Evolutionary conservation across 257 asterid genomes (phyloP), one percentile per base, ranked within the genome.

Genomic region (Salvia miltiorrhiza): DNA sequence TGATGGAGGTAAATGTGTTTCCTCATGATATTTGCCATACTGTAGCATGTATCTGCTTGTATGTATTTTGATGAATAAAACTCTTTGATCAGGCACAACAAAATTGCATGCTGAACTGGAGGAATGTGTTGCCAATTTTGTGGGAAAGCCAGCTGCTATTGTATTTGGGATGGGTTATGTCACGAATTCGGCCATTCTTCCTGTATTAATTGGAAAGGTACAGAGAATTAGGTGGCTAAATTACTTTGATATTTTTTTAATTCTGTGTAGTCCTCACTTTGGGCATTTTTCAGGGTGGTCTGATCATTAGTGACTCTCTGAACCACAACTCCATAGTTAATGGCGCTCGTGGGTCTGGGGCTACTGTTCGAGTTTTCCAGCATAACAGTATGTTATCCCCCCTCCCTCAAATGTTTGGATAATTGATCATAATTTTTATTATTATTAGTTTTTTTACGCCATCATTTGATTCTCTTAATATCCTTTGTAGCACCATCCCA

Each of bases 341-440:
- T 78, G 99, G 99, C 17, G 97, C 99, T 41, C 88, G 97, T 66
- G 99, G 99, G 43, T 91, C 97, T 65, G 97, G 97, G 65, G 99
- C 97, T 61, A 87, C 97, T 58, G 70, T 94, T 69, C 87, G 96
- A 48, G 97, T 94, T 62, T 94, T 94, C 71, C 97, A 91, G 84
- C 99, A 94, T 69, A 94, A 94, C 80, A 91, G 97, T 94, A 71
- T 65, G 93, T 79, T 44, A 28, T 53, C 26, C 32, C 14, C 19
- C 4, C 53, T 8, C 23, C 14, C 21, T 3, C 9, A 0, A 2
- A 6, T 40, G 37, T 23, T 21, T 19, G 23, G 32, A 7, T 62
- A 13, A 62, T 24, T 43, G 37, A 41, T 62, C 39, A 11, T 35
- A 35, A n/a, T 50, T 28, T 54, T 74, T 28, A 12, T 55, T 33